phyloP scores from a whole-genome alignment of 1,284 basidiomycete species.

The Sanguinoderma infundibulare region DNA sequence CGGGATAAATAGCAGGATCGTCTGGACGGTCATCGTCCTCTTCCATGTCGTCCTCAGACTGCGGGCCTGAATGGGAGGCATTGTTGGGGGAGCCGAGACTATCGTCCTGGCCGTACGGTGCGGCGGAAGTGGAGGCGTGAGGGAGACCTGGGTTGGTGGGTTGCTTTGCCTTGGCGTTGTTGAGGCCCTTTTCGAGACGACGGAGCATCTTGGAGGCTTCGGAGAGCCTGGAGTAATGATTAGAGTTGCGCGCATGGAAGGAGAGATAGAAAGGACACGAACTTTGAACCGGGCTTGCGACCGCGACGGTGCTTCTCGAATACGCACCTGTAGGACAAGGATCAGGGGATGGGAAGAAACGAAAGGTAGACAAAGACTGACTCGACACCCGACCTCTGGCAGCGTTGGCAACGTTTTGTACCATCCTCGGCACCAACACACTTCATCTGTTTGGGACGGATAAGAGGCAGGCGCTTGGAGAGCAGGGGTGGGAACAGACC shows the following conservation, averaged over 20 bases:
- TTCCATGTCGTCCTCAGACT: slow-evolving; percentile 42
- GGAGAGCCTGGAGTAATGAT: slow-evolving; percentile 58
- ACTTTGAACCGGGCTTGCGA: slow-evolving; percentile 89
- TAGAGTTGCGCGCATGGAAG: slow-evolving; percentile 10
- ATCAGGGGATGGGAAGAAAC: slow-evolving; percentile 7
- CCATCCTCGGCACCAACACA: slow-evolving; percentile 86
- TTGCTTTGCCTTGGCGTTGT: slow-evolving; percentile 74
- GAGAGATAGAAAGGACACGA: slow-evolving; percentile 28
- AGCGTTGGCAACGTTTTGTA: slow-evolving; percentile 79
- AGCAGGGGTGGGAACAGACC: slow-evolving; percentile 46
- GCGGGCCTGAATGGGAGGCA: slow-evolving; percentile 39
- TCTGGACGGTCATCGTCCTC: slow-evolving; percentile 59
- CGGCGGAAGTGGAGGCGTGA: slow-evolving; percentile 39
- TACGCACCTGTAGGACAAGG: slow-evolving; percentile 55
- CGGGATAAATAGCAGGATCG: slow-evolving; percentile 71
- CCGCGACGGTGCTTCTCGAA: slow-evolving; percentile 87
- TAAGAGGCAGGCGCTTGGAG: not conserved
- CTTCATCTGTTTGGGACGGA: slow-evolving; percentile 66
- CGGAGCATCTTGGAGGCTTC: slow-evolving; percentile 88
- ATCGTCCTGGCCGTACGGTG: slow-evolving; percentile 34
- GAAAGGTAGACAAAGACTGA: slow-evolving; percentile 37
- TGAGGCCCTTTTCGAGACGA: slow-evolving; percentile 80
- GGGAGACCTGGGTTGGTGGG: slow-evolving; percentile 39
- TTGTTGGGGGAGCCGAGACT: slow-evolving; percentile 34
- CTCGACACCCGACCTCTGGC: slow-evolving; percentile 77